Evolutionary conservation across 768 basidiomycete species (phyloP), one percentile per base, ranked within the genome.

Genomic region (Xanthoconium stramineum): DNA sequence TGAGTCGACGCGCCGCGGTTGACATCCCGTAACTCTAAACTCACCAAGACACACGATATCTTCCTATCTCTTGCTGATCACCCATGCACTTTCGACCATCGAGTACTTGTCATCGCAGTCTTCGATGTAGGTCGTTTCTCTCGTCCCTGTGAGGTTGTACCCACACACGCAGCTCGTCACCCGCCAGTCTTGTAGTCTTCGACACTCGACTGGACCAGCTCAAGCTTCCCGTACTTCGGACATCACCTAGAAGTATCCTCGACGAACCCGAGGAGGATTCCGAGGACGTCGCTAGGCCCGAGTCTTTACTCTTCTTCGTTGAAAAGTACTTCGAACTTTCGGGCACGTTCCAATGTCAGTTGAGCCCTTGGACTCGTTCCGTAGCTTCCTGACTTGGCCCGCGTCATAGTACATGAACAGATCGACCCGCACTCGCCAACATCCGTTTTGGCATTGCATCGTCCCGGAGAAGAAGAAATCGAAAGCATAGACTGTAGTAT

Each of bases 251-350:
- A 28, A 59, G 33, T 48, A 33, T 38, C 15, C 42, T 52, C 35
- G 58, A 67, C 52, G 59, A 64, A 28, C 57, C 54, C 29, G 61
- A 66, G 17, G 56, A 47, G 17, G 57, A 47, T 17, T 35, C 61
- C 7, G 62, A 67, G 13, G 61, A 67, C n/a, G 46, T 14, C 10
- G 61, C 63, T 37, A 58, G 69, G 45, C 65, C 69, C 36, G 75
- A 78, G 60, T 57, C 72, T 35, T 75, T 78, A 3, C 61, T 75
- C 15, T 67, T 67, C 4, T 72, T 81, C 19, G 74, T 75, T 3
- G 71, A 81, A 62, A 80, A 77, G 55, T 85, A 82, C 61, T 86
- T 88, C 54, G 79, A 85, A 45, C 75, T 80, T 69, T 64, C 75
- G 5, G 80, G 75, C 2, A 65, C 72, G 19, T 75, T 82, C 35